Evolutionary conservation across 441 rosid genomes (phyloP), one percentile per base, ranked within the genome.

Genomic region (Hura crepitans): DNA sequence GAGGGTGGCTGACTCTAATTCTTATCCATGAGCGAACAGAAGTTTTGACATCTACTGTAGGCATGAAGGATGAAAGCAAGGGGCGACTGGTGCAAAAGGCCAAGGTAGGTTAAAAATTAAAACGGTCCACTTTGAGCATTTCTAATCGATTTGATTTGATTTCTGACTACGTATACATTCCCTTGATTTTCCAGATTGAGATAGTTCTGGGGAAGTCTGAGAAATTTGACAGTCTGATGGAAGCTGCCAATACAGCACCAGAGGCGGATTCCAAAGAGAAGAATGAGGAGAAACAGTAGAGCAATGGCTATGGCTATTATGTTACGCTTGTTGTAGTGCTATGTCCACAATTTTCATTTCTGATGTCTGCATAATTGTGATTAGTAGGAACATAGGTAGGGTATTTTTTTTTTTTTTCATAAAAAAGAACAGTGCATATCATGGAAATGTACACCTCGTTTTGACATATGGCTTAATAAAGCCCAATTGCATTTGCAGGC

Each of bases 81-180:
- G 97, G 98, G 54, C 83, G 82, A 25, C 55, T 88, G 69, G 82
- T 89, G 27, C 97, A 91, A 70, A 93, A 93, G 78, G 97, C 97
- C 6, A 91, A 93, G 95, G 98, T 85, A 66, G 51, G 77, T 71
- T 46, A 31, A n/a, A n/a, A n/a, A n/a, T n/a, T n/a, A n/a, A n/a
- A n/a, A n/a, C n/a, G n/a, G n/a, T n/a, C n/a, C n/a, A n/a, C n/a
- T n/a, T n/a, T n/a, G n/a, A n/a, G n/a, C n/a, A 3, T 35, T 35
- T 35, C 39, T 35, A 35, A 35, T 35, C 0, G 39, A 35, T 35
- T 35, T 35, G 12, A 56, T 63, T 5, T n/a, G 15, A 11, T 49
- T 11, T 14, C 13, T 20, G 6, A 0, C 68, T 68, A 20, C 18
- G 15, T 47, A 18, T 55, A 12, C 11, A n/a, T n/a, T 56, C 7